Evolutionary conservation across 2,329 filamentous ascomycete genomes (phyloP).

Genomic region (Aurifilum marmelostoma): DNA sequence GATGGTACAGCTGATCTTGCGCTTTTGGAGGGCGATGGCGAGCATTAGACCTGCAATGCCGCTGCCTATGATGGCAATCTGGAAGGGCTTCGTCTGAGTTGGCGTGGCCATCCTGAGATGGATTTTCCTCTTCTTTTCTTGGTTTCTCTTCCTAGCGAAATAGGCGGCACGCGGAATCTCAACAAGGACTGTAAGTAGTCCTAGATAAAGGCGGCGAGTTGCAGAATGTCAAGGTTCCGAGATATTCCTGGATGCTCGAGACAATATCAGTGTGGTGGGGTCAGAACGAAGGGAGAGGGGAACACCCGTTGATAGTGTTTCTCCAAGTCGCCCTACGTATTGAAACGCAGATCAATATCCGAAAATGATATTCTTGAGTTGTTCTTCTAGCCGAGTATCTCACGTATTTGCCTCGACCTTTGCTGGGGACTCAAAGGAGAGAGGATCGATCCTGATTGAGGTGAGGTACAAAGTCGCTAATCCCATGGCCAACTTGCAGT

Average conservation of each 20-base stretch:
- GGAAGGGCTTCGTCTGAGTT: conserved; percentile 32
- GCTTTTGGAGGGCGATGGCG: conserved; percentile 38
- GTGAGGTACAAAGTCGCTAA: neutral
- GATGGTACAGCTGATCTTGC: conserved; percentile 38
- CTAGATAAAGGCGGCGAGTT: neutral
- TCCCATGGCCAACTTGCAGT: neutral
- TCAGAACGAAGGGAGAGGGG: neutral
- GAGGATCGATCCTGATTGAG: neutral
- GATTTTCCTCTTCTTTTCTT: too few species aligned
- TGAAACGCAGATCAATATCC: neutral
- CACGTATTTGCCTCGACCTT: neutral
- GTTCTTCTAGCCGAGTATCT: neutral
- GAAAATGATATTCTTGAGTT: neutral
- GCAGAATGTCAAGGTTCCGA: neutral
- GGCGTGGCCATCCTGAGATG: neutral
- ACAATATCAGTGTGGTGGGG: neutral
- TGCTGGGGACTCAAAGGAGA: neutral
- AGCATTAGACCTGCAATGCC: conserved; percentile 45
- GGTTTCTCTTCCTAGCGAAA: neutral
- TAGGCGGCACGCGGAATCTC: neutral
- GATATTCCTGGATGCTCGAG: neutral
- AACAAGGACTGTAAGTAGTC: neutral
- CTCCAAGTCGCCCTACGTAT: neutral
- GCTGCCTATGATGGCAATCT: conserved; percentile 45
- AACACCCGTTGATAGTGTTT: neutral